Base-by-base conservation (phyloP, 495 filamentous ascomycete genomes). In the Neurospora intermedia region DNA sequence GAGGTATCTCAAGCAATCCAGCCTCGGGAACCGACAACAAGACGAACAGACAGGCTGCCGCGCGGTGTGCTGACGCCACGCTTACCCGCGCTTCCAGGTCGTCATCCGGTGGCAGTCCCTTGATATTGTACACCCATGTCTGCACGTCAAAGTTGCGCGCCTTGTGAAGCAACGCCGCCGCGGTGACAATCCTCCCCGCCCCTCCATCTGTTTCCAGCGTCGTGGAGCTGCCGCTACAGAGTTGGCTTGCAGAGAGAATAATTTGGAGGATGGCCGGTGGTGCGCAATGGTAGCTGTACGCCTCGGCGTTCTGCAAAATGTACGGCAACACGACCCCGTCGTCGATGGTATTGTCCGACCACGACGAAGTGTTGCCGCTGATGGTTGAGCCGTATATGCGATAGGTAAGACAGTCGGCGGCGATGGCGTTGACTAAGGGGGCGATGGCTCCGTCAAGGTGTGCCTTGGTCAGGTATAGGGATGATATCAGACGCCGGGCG, bases 211-310 rank as follows among this genome's bases (percentile, higher is more conserved):
- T 39, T 23, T 40, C 43, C 8, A 69, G 54, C 15, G 46, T 74
- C 2, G 69, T 31, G 23, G 72, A 72, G n/a, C 75, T 72, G 42
- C 70, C 71, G 20, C 74, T 79, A 40, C 77, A 77, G 20, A 84
- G 70, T 11, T 76, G 77, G 38, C 82, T 83, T 18, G 80, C 77
- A 0, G 76, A 73, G 23, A 84, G 78, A 27, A 84, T 80, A 2
- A 79, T 77, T 11, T 81, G 75, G 4, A 86, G 73, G n/a, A 86
- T 78, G 6, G 72, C 73, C 6, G 82, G 80, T 1, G 84, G 84
- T 39, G 82, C 85, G 73, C 84, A 84, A 59, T 84, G 84, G 59
- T 86, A 86, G 72, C 82, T 84, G 66, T 82, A 80, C 7, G 82
- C 80, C 74, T 86, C 83, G n/a, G 80, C 81, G 0, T 83, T 77